Evolutionary conservation across 2,329 filamentous ascomycete genomes (phyloP), one percentile per base, ranked within the genome.

Genomic region (Fusarium solani-melongenae): DNA sequence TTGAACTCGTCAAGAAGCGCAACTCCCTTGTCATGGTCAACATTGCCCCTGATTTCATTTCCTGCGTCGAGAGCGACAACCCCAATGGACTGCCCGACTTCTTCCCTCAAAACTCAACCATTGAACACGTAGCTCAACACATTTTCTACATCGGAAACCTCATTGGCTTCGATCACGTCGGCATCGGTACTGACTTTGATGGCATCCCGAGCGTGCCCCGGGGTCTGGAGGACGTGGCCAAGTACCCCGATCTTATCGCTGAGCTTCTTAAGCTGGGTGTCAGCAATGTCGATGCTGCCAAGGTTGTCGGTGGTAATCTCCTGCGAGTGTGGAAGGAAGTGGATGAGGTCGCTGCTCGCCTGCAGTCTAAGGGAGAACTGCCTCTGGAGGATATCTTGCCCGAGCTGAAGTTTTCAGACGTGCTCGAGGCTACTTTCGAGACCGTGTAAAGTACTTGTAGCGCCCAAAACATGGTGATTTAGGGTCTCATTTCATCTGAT

Each of bases 11-110:
- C 39, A 94, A 93, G 81, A 81, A 89, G 77, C 90, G 88, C 3
- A 89, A 92, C 70, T 93, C 92, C 4, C 78, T 98, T 11, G 93
- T 98, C 62, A 97, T 98, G 94, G 90, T 98, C 71, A 98, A 97
- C 81, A 97, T 98, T 79, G 86, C 89, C 17, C 94, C 94, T 0
- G 91, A 91, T 20, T 98, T 98, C 81, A 90, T 98, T 70, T 93
- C 92, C 31, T 98, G 95, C 81, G 85, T 88, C 2, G 87, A 89
- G 11, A 84, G 87, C 1, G 86, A 88, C 34, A 85, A 88, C 5
- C 84, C 87, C 17, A 88, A 89, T 46, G 93, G 92, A 0, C 79
- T 97, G 6, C 94, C 94, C 0, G 88, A 92, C 15, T 88, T 88
- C 66, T 90, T 92, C 60, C 89, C 91, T 1, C 84, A 86, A 59